Evolutionary conservation across 345 rosid genomes (phyloP).

Genomic region (Boechera divaricarpa): DNA sequence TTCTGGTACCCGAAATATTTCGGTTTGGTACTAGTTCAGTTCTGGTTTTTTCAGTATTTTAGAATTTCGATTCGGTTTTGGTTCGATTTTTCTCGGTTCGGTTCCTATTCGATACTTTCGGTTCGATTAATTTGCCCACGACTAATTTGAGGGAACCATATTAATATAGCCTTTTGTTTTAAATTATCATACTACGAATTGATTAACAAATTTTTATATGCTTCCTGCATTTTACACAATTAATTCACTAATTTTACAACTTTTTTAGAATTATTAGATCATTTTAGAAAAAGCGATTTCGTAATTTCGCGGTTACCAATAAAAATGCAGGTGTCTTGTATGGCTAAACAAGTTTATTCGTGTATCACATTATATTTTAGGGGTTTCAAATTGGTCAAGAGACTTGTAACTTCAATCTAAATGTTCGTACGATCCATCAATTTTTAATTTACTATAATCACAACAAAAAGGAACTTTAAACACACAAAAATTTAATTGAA

Average conservation of each 20-base stretch:
- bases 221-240: background rate
- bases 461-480: background rate
- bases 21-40: too few relatives aligned
- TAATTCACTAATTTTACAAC: background rate
- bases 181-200: too few relatives aligned
- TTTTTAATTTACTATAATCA: background rate
- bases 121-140: too few relatives aligned
- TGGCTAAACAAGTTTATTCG: background rate
- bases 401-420: background rate
- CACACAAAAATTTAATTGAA: background rate
- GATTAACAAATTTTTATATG: too few relatives aligned
- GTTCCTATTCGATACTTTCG: too few relatives aligned
- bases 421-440: background rate
- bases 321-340: background rate
- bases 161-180: background rate
- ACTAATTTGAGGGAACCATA: background rate
- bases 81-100: too few relatives aligned
- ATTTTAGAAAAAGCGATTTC: too few relatives aligned
- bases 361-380: background rate
- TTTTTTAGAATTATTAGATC: background rate
- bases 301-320: background rate
- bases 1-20: too few relatives aligned
- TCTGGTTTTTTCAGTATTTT: too few relatives aligned
- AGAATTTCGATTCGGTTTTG: too few relatives aligned
- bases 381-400: background rate